These are phyloP conservation scores for Oropetium thomaeum DNA, from an alignment of 176 grass and related monocot species.

Conservation along the genomic window DNA sequence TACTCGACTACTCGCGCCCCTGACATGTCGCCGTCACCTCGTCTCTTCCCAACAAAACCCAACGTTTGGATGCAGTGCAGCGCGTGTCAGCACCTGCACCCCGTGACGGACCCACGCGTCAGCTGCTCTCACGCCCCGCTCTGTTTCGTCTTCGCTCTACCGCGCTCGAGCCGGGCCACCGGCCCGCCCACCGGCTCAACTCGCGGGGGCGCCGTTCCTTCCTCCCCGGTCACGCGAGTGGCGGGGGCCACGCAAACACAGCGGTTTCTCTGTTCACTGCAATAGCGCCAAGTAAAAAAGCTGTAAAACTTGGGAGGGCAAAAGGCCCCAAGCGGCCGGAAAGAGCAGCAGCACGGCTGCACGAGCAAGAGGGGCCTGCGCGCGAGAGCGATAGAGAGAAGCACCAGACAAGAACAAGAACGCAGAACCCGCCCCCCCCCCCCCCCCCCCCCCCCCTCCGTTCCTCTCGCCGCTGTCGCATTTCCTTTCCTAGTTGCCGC, in stretches of 20 bases:
- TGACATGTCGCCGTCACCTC: not conserved
- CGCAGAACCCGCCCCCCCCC: too few species aligned
- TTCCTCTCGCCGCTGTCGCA: conserved; percentile 28
- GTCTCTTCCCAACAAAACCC: not conserved
- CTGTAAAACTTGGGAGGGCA: not conserved
- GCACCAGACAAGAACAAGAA: conserved; percentile 2
- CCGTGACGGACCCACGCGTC: not conserved
- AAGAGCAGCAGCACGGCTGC: not conserved
- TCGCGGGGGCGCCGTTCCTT: too few species aligned
- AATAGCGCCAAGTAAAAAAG: not conserved
- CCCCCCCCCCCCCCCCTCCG: not conserved
- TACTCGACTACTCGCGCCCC: not conserved
- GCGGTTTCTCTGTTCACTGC: not conserved
- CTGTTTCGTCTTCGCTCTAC: not conserved
- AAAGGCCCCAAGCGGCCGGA: not conserved
- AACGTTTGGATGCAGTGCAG: not conserved
- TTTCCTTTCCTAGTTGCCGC: conserved; percentile 15
- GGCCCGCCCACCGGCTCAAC: too few species aligned
- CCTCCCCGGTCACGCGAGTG: too few species aligned
- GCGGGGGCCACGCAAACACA: not conserved
- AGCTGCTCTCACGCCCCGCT: not conserved
- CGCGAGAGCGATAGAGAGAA: not conserved
- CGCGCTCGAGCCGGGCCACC: not conserved
- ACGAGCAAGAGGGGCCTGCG: not conserved
- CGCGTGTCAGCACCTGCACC: not conserved